These are phyloP conservation scores for Xylaria sp. DNA, from an alignment of 2,329 filamentous ascomycete genomes.

Conservation along the genomic window DNA sequence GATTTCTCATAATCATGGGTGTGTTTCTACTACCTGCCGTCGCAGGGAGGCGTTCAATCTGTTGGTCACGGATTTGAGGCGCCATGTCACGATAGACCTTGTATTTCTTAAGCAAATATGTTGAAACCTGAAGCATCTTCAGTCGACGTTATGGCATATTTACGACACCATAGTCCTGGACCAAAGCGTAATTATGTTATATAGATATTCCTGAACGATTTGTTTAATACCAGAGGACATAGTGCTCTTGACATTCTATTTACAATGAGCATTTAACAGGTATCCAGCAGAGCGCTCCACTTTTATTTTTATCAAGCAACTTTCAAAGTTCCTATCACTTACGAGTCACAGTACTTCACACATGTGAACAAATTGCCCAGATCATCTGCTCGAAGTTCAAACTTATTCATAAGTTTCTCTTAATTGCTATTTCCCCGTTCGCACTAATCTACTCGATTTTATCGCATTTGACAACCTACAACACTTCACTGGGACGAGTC, in stretches of 20 bases:
- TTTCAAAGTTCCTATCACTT: neutral
- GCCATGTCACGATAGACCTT: conserved; percentile 34
- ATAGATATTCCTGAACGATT: neutral
- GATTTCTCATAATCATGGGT: conserved; percentile 16
- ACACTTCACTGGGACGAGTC: neutral
- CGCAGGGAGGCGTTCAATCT: conserved; percentile 23
- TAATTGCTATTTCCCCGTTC: neutral
- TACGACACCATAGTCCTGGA: conserved; percentile 7
- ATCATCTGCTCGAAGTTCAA: neutral
- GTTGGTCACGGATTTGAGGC: conserved; percentile 30
- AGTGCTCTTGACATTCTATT: neutral
- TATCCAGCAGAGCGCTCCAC: neutral
- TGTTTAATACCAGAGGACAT: neutral
- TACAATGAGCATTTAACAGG: neutral
- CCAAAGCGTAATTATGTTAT: neutral
- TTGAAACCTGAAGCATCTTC: conserved; percentile 18
- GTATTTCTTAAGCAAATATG: conserved; percentile 24
- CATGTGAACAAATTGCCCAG: neutral
- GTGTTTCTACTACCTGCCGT: conserved; percentile 12
- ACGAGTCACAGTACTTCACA: too few relatives aligned
- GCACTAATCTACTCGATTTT: neutral
- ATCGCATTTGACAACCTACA: neutral
- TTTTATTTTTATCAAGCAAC: conserved; percentile 25
- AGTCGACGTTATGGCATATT: neutral
- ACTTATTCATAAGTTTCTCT: neutral